Conservation (phyloP, 345 rosid species). For the Toxicodendron radicans region DNA sequence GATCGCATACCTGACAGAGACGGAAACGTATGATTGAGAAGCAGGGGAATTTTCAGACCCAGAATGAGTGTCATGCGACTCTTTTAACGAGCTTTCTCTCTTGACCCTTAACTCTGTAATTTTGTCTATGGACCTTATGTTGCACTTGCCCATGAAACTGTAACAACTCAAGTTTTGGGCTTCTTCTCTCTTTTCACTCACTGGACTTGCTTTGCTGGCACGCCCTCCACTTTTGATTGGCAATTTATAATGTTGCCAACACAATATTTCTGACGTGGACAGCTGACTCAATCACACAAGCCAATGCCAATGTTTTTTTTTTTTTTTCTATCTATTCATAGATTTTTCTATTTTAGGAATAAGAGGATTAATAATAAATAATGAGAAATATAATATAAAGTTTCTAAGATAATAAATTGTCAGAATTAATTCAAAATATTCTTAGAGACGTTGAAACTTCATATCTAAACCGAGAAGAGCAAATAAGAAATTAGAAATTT, state of each 20-base stretch:
- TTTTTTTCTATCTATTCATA: no score
- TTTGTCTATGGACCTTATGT: background rate
- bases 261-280: constrained; percentile 6
- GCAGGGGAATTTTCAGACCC: constrained; percentile 5
- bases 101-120: background rate
- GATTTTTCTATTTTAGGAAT: no score
- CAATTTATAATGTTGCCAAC: background rate
- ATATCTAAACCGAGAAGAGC: no score
- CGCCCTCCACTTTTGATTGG: constrained; percentile 6
- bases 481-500: no score
- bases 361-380: no score
- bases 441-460: no score
- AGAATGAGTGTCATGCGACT: constrained; percentile 15
- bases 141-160: background rate
- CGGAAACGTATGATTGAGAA: constrained; percentile 25
- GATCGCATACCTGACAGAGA: constrained; percentile 31
- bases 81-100: constrained; percentile 26
- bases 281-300: no score
- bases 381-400: no score
- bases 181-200: background rate
- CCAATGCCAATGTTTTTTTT: no score
- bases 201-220: constrained; percentile 16
- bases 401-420: no score
- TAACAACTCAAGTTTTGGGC: background rate
- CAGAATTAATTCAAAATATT: no score